These are phyloP conservation scores for Leishmania aethiopica DNA, from an alignment of 208 protist species.

Conservation along the genomic window DNA sequence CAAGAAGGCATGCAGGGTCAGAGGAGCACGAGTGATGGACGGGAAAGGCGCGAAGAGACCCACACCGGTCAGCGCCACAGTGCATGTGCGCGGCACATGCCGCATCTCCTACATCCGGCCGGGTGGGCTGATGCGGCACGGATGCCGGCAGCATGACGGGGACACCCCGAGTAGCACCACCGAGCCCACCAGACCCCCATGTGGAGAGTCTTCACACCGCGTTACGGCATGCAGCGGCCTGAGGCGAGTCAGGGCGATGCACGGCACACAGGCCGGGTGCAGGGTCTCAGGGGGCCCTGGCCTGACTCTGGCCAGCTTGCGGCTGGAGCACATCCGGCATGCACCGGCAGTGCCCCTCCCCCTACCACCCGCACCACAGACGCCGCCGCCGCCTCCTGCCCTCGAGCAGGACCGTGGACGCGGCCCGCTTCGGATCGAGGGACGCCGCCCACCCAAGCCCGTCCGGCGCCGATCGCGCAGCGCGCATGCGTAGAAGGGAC, in stretches of 20 bases:
- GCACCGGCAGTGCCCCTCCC: no score
- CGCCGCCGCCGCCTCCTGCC: no score
- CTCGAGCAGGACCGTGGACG: neutral
- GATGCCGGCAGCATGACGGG: neutral
- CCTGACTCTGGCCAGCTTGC: no score
- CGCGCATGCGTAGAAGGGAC: no score
- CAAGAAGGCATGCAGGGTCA: neutral
- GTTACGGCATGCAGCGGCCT: neutral
- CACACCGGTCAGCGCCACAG: neutral
- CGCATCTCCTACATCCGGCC: neutral
- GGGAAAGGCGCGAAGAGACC: neutral
- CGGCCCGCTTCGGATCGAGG: no score
- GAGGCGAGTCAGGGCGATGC: neutral
- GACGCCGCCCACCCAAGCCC: no score
- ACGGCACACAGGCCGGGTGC: neutral
- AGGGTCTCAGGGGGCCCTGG: no score
- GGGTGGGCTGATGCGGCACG: neutral
- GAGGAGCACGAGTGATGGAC: neutral
- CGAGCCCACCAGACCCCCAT: neutral
- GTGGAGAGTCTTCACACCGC: neutral
- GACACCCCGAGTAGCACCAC: neutral
- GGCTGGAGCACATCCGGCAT: no score
- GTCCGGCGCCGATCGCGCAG: no score
- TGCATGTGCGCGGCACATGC: neutral
- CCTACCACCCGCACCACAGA: no score